Percentiles rank a stretch among this genome's conserved stretches.
Conservation (phyloP, 306 rosid species). For the Castanea sativa region DNA sequence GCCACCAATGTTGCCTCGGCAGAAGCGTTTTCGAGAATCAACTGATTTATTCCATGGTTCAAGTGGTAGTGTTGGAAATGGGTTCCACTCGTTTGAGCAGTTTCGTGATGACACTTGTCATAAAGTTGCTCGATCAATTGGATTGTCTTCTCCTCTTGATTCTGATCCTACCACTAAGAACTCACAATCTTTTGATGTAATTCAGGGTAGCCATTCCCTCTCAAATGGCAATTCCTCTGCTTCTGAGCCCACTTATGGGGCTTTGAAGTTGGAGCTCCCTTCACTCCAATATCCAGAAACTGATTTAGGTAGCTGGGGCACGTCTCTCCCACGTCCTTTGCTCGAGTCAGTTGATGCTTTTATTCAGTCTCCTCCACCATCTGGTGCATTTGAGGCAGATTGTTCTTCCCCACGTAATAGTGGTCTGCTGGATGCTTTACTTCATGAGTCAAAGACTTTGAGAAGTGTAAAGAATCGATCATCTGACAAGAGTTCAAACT, state of each 20-base stretch:
- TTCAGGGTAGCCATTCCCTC: slow-evolving; percentile 77
- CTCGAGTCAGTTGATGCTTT: slow-evolving; percentile 73
- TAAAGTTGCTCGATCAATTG: slow-evolving; percentile 48
- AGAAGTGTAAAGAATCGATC: slow-evolving; percentile 51
- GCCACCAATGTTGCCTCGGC: slow-evolving; percentile 52
- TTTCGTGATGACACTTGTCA: slow-evolving; percentile 42
- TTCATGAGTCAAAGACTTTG: slow-evolving; percentile 58
- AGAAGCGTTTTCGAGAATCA: slow-evolving; percentile 67
- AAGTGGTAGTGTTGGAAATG: slow-evolving; percentile 37
- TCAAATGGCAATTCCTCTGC: slow-evolving; percentile 91
- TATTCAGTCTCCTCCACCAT: slow-evolving; percentile 57
- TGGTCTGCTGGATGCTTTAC: slow-evolving; percentile 86
- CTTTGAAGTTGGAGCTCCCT: slow-evolving; percentile 99
- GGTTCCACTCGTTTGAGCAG: slow-evolving; percentile 43
- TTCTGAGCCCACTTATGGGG: slow-evolving; percentile 71
- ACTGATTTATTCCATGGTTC: slow-evolving; percentile 47
- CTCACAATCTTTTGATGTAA: slow-evolving; percentile 39
- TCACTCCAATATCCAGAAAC: slow-evolving; percentile 97
- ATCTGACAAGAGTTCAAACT: slow-evolving; percentile 68
- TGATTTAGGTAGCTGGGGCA: slow-evolving; percentile 81
- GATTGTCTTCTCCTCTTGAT: slow-evolving; percentile 47
- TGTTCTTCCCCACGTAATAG: slow-evolving; percentile 69
- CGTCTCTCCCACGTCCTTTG: slow-evolving; percentile 57
- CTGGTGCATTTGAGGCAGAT: slow-evolving; percentile 54
- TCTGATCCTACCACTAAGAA: slow-evolving; percentile 50